phyloP scores from a whole-genome alignment of 2,329 filamentous ascomycete genomes.

The Neonectria faginata region DNA sequence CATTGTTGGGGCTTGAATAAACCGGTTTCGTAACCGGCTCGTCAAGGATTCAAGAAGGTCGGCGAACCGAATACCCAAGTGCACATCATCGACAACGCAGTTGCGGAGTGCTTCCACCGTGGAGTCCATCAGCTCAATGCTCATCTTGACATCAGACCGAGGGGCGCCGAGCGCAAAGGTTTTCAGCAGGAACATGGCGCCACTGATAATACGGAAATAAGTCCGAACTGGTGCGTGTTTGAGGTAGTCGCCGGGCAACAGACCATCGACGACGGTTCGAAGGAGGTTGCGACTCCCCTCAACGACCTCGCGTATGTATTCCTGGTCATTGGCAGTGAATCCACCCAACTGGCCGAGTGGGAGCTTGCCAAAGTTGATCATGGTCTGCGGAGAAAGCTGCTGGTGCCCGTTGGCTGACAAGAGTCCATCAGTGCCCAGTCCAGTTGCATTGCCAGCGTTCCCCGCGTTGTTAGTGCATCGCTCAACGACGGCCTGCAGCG shows the following conservation, averaged over 20 bases:
- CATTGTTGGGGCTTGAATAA: slow-evolving; percentile 73
- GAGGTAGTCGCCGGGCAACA: slow-evolving; percentile 79
- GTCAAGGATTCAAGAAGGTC: slow-evolving; percentile 85
- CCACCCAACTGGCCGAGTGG: slow-evolving; percentile 73
- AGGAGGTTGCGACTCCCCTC: slow-evolving; percentile 83
- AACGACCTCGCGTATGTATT: slow-evolving; percentile 81
- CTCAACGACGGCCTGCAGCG: slow-evolving; percentile 94
- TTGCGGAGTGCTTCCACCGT: slow-evolving; percentile 80
- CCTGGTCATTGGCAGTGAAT: slow-evolving; percentile 74
- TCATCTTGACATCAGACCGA: slow-evolving; percentile 80
- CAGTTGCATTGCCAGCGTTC: slow-evolving; percentile 65
- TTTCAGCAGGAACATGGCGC: slow-evolving; percentile 86
- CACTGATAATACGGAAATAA: slow-evolving; percentile 87
- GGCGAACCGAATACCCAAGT: slow-evolving; percentile 85
- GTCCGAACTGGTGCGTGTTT: slow-evolving; percentile 86
- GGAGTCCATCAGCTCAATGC: slow-evolving; percentile 79
- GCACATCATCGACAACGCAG: slow-evolving; percentile 86
- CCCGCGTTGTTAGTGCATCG: slow-evolving; percentile 80
- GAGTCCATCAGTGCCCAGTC: slow-evolving; percentile 50
- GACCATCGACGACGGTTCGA: slow-evolving; percentile 79
- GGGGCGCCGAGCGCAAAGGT: slow-evolving; percentile 86
- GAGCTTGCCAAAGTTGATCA: slow-evolving; percentile 73
- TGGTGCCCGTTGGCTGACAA: slow-evolving; percentile 45
- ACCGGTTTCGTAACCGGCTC: slow-evolving; percentile 77
- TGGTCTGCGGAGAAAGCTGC: slow-evolving; percentile 70